Evolutionary conservation across 31 red algal species (phyloP), one percentile per base, ranked within the genome.

Genomic region (Odonthalia washingtoniensis): DNA sequence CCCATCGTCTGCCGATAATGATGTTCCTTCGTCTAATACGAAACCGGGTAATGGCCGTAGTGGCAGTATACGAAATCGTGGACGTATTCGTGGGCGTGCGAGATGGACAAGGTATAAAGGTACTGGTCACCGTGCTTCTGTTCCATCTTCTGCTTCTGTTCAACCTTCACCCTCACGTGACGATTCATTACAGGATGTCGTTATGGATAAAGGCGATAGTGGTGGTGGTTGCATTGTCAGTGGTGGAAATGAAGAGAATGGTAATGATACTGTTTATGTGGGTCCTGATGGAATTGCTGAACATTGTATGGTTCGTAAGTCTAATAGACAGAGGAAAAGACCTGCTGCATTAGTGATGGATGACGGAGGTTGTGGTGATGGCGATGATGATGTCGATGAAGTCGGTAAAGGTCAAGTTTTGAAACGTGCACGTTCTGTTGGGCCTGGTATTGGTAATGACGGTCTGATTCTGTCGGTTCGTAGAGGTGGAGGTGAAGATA

Each of bases 11-110:
- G 49, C 9, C 9, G 21, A 57, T 57, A 21, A 9, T 57, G 49
- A 14, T 9, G 21, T 57, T 57, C 21, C 49, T 14, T 57, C 49
- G 9, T 57, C 49, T 57, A 9, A 57, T 21, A 57, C 43, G 34
- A 60, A 30, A 60, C 41, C 28, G 44, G 64, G 82, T 74, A 44
- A 67, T 52, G 28, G 81, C 1, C 73, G 80, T 70, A 67, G 89
- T 70, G 89, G 89, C 16, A 62, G 89, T 34, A 80, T 77, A 30
- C 43, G 90, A 31, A 74, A 74, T 44, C 74, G 85, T 53, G 85
- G 85, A 6, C 85, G 85, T n/a, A 74, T 72, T 46, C 85, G 85
- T 17, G 85, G 85, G 35, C 85, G 85, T 44, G 86, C 64, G 2
- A 81, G 90, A 53, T 77, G 90, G 21, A 21, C 12, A 14, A 9